phyloP scores from a whole-genome alignment of 2,329 filamentous ascomycete species.

The Pseudopyricularia javanii region DNA sequence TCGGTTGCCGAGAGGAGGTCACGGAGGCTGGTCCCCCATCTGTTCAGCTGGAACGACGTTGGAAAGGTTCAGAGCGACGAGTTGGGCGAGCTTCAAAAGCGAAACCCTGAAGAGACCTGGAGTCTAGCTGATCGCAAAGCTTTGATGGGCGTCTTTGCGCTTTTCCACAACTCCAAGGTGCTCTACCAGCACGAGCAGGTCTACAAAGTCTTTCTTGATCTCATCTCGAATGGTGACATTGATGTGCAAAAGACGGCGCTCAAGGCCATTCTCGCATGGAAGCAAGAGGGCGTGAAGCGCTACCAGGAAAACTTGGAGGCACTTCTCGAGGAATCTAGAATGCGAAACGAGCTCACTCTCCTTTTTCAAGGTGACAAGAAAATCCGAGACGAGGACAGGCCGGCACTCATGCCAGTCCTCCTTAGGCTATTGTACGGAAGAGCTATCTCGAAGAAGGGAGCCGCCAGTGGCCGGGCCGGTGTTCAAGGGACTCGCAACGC shows the following conservation, averaged over 20 bases:
- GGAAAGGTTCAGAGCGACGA: slow-evolving; percentile 11
- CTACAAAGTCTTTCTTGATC: slow-evolving; percentile 57
- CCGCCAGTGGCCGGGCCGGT: slow-evolving; percentile 64
- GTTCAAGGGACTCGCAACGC: slow-evolving; percentile 72
- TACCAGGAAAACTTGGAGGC: slow-evolving; percentile 82
- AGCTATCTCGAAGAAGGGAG: slow-evolving; percentile 70
- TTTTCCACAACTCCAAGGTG: slow-evolving; percentile 77
- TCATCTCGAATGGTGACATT: slow-evolving; percentile 78
- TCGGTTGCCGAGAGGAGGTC: slow-evolving; percentile 76
- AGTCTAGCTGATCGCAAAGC: slow-evolving; percentile 71
- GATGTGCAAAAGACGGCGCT: slow-evolving; percentile 80
- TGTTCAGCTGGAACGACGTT: slow-evolving; percentile 58
- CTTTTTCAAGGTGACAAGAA: slow-evolving; percentile 67
- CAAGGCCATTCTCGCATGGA: slow-evolving; percentile 82
- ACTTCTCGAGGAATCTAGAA: slow-evolving; percentile 78
- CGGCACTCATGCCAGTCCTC: slow-evolving; percentile 70
- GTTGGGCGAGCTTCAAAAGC: slow-evolving; percentile 25
- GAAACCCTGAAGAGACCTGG: slow-evolving; percentile 42
- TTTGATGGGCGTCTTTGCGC: slow-evolving; percentile 67
- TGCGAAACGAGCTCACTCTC: slow-evolving; percentile 86
- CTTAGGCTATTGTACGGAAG: slow-evolving; percentile 81
- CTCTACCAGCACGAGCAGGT: slow-evolving; percentile 70
- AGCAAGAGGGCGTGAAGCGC: slow-evolving; percentile 57
- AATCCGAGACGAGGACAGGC: slow-evolving; percentile 62
- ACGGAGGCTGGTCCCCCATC: slow-evolving; percentile 70